Evolutionary conservation across 2,329 filamentous ascomycete species (phyloP).

Genomic region (Paradendryphiella salina): DNA sequence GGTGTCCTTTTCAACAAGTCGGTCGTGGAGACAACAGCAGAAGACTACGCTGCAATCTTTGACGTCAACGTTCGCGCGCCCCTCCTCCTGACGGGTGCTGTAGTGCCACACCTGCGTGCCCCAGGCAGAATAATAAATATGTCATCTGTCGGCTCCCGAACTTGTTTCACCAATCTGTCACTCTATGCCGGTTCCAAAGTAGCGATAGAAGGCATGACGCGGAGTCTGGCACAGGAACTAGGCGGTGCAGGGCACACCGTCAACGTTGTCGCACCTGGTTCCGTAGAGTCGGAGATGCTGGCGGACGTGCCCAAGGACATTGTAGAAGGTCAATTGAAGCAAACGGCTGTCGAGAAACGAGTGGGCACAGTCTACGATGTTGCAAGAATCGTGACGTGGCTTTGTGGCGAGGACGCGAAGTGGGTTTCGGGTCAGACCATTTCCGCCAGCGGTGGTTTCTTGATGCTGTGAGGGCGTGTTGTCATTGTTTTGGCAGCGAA

Average conservation of each 20-base stretch:
- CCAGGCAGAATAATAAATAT: conserved; percentile 63
- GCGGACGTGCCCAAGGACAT: conserved; percentile 56
- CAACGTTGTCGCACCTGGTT: conserved; percentile 63
- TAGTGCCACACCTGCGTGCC: conserved; percentile 55
- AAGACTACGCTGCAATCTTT: conserved; percentile 60
- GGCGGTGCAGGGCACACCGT: conserved; percentile 62
- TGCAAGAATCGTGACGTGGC: conserved; percentile 59
- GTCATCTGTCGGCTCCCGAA: conserved; percentile 57
- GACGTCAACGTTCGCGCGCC: conserved; percentile 61
- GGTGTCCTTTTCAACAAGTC: conserved; percentile 35
- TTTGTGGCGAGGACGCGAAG: conserved; percentile 54
- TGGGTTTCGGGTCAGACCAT: conserved; percentile 58
- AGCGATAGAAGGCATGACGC: conserved; percentile 63
- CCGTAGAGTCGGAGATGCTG: conserved; percentile 62
- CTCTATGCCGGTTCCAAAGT: conserved; percentile 63
- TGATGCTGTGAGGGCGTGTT: conserved; percentile 31
- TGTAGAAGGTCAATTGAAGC: conserved; percentile 54
- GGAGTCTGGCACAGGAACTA: conserved; percentile 62
- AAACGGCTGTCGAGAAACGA: conserved; percentile 57
- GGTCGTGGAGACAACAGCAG: conserved; percentile 45
- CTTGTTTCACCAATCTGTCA: conserved; percentile 52
- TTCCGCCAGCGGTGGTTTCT: conserved; percentile 57
- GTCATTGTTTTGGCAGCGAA: conserved; percentile 14
- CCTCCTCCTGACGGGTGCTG: conserved; percentile 58
- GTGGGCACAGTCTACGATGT: conserved; percentile 59